phyloP scores from a whole-genome alignment of 257 asterid genomes.

The Fraxinus pennsylvanica region DNA sequence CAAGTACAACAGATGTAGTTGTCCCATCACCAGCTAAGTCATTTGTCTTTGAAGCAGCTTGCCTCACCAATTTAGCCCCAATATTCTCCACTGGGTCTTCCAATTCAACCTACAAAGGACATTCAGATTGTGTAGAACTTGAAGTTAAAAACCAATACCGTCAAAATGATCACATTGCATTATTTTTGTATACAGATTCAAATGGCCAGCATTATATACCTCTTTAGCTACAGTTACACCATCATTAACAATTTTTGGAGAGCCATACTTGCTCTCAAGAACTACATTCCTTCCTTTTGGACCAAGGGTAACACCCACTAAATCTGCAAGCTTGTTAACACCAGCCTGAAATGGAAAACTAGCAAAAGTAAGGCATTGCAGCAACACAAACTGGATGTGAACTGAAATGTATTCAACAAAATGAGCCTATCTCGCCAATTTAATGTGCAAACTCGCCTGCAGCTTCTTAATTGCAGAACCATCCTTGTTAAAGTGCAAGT shows the following conservation, averaged over 20 bases:
- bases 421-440: background rate
- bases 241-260: constrained; percentile 38
- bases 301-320: constrained; percentile 39
- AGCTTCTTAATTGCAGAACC: constrained; percentile 38
- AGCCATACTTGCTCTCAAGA: constrained; percentile 36
- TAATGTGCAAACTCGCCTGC: constrained; percentile 24
- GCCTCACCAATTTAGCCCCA: constrained; percentile 44
- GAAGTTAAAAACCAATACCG: background rate
- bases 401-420: background rate
- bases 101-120: constrained; percentile 35
- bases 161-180: background rate
- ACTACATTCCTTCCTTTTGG: constrained; percentile 46
- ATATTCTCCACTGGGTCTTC: constrained; percentile 48
- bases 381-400: background rate
- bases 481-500: constrained; percentile 37
- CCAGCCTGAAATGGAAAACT: constrained; percentile 28
- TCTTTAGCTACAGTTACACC: constrained; percentile 42
- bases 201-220: constrained; percentile 17
- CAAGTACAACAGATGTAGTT: constrained; percentile 44
- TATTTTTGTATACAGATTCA: background rate
- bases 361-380: background rate
- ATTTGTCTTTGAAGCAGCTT: constrained; percentile 48
- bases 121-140: background rate
- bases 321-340: constrained; percentile 43
- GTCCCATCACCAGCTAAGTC: constrained; percentile 49